These are phyloP conservation scores for Solanum gandarillasii DNA, from an alignment of 257 asterid genomes.

Conservation along the genomic window DNA sequence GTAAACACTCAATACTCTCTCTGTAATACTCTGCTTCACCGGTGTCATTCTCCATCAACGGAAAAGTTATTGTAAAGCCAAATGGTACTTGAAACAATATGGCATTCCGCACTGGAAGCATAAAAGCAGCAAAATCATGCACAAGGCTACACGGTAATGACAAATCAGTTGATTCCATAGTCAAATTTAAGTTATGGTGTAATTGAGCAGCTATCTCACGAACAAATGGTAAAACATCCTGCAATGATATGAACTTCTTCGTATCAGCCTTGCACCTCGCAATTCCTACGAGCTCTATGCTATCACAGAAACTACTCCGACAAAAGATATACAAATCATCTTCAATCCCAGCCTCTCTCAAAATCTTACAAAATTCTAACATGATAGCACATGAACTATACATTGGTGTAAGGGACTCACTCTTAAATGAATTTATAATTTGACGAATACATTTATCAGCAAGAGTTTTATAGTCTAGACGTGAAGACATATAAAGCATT, in stretches of 20 bases:
- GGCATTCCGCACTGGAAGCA: constrained; percentile 22
- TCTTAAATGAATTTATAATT: constrained; percentile 30
- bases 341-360: constrained; percentile 24
- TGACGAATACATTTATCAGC: constrained; percentile 46
- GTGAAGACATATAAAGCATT: constrained; percentile 15
- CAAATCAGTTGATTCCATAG: constrained; percentile 9
- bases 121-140: constrained; percentile 43
- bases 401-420: constrained; percentile 1
- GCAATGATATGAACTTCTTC: constrained; percentile 22
- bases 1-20: constrained; percentile 26
- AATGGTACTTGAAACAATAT: neutral
- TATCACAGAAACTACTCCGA: constrained; percentile 22
- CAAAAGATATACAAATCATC: constrained; percentile 38
- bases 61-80: neutral
- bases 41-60: constrained; percentile 9
- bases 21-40: neutral
- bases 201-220: constrained; percentile 41
- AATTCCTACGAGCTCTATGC: constrained; percentile 17
- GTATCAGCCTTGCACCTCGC: neutral
- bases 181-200: constrained; percentile 19
- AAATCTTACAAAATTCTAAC: constrained; percentile 49
- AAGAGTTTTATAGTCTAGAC: constrained; percentile 9
- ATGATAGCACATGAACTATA: constrained; percentile 19
- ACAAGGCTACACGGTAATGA: constrained; percentile 22
- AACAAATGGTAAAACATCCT: constrained; percentile 55